phyloP scores from a whole-genome alignment of 805 yeast genomes.

The Saturnispora ahearnii region DNA sequence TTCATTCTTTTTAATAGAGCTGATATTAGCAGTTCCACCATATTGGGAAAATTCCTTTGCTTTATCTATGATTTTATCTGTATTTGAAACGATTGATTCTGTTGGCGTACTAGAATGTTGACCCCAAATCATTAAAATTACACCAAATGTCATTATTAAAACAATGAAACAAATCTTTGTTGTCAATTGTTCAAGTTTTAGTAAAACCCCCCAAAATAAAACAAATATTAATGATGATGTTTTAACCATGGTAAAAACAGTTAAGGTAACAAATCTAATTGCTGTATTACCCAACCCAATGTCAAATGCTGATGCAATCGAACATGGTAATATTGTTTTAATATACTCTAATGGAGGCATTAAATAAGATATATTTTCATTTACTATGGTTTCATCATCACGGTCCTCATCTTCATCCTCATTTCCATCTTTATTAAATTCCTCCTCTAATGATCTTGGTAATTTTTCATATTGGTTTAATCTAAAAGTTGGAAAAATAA shows the following conservation, averaged over 20 bases:
- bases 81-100: not conserved
- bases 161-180: constrained; percentile 64
- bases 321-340: constrained; percentile 66
- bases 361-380: constrained; percentile 12
- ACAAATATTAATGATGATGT: constrained; percentile 86
- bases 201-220: constrained; percentile 74
- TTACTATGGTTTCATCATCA: not conserved
- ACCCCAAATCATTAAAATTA: constrained; percentile 73
- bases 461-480: constrained; percentile 23
- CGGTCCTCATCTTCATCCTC: constrained; percentile 4
- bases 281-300: constrained; percentile 89
- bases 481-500: constrained; percentile 39
- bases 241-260: constrained; percentile 88
- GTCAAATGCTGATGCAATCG: constrained; percentile 84
- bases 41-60: constrained; percentile 14
- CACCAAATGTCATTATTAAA: constrained; percentile 71
- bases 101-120: constrained; percentile 24
- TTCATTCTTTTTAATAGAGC: not conserved
- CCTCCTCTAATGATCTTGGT: not conserved
- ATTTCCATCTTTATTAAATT: not conserved
- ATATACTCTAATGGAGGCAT: constrained; percentile 35
- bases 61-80: constrained; percentile 9
- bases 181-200: constrained; percentile 67
- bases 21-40: constrained; percentile 7
- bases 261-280: constrained; percentile 65